A percentile compares a stretch with the other conserved stretches of the same genome.
Conservation (phyloP, 73 alveolate genomes). For the Paramecium pentaurelia region DNA sequence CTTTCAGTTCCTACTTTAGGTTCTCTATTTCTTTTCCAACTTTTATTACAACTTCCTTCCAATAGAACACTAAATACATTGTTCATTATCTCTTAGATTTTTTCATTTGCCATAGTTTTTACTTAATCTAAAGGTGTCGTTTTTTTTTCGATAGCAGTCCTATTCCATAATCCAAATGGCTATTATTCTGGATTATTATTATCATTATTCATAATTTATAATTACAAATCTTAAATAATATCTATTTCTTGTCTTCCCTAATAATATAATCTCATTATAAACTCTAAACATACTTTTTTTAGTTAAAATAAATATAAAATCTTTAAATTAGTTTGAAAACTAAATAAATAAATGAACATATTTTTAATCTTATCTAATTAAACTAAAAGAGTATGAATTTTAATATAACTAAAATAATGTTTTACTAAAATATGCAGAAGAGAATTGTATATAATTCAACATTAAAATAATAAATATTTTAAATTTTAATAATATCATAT, state of each 20-base stretch:
- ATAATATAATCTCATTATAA: neutral
- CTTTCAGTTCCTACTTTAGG: neutral
- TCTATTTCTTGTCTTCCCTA: neutral
- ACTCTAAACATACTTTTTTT: too few species aligned
- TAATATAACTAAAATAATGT: too few species aligned
- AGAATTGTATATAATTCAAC: too few species aligned
- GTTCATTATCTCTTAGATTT: neutral
- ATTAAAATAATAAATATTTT: too few species aligned
- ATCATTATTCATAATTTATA: neutral
- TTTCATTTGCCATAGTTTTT: neutral
- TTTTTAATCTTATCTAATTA: too few species aligned
- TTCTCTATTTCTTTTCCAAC: neutral
- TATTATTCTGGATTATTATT: neutral
- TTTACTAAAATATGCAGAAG: too few species aligned
- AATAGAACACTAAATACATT: neutral
- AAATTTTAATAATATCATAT: neutral
- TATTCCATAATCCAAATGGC: slow-evolving; percentile 17
- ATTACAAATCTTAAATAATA: neutral
- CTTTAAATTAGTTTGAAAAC: too few species aligned
- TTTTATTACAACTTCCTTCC: neutral
- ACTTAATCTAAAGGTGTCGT: slow-evolving; percentile 9
- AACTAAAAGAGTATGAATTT: too few species aligned
- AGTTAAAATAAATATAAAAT: too few species aligned
- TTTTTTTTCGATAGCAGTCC: neutral
- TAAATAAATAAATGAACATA: too few species aligned